These are phyloP conservation scores for Pseudogymnoascus verrucosus DNA, from an alignment of 2,329 filamentous ascomycete genomes.

Conservation along the genomic window DNA sequence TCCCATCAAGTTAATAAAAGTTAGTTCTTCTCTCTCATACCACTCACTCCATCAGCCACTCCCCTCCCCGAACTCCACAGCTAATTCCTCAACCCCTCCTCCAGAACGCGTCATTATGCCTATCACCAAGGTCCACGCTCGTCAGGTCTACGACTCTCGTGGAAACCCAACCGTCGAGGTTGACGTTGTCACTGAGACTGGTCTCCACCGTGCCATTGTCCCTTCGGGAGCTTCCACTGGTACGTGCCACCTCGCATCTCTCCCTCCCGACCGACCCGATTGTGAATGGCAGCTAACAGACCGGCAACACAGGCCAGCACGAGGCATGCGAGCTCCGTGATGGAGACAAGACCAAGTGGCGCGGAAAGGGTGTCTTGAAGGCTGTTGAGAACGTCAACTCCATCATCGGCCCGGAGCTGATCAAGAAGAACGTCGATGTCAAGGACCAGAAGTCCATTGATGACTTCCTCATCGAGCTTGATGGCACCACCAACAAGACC, in stretches of 20 bases:
- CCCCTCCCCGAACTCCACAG: not conserved
- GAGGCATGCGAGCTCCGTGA: slow-evolving; percentile 89
- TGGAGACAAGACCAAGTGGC: slow-evolving; percentile 80
- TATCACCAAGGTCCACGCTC: slow-evolving; percentile 82
- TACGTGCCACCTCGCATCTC: slow-evolving; percentile 38
- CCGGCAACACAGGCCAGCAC: slow-evolving; percentile 58
- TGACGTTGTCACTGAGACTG: slow-evolving; percentile 91
- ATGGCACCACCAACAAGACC: slow-evolving; percentile 79
- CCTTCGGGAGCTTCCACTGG: slow-evolving; percentile 94
- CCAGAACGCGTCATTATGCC: slow-evolving; percentile 57
- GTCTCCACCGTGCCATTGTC: slow-evolving; percentile 94
- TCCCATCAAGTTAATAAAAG: not conserved
- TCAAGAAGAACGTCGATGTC: slow-evolving; percentile 75
- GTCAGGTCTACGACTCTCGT: slow-evolving; percentile 97
- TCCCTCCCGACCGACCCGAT: slow-evolving; percentile 13
- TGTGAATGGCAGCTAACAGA: slow-evolving; percentile 16
- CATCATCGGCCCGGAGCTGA: slow-evolving; percentile 69
- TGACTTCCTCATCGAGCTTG: slow-evolving; percentile 76
- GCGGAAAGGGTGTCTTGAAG: slow-evolving; percentile 79
- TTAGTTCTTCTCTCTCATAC: not conserved
- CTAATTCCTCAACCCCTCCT: not conserved
- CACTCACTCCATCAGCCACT: not conserved
- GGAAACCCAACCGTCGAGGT: slow-evolving; percentile 98
- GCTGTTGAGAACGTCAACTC: slow-evolving; percentile 82
- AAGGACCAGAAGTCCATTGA: slow-evolving; percentile 82